phyloP scores from a whole-genome alignment of 169 alveolate species.

The Hepatocystis sp. region DNA sequence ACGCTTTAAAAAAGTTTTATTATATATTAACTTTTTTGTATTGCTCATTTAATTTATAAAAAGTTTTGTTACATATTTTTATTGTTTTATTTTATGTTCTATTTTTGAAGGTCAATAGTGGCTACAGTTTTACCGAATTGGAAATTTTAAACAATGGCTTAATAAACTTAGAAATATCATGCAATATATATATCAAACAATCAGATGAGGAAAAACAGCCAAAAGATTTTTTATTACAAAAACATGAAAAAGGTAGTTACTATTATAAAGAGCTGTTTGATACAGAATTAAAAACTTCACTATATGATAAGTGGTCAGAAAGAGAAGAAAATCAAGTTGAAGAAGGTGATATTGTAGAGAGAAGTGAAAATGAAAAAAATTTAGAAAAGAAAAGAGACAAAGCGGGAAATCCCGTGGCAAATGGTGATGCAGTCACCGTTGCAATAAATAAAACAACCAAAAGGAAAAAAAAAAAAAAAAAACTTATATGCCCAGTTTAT shows the following conservation, averaged over 20 bases:
- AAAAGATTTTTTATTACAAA: slow-evolving; percentile 8
- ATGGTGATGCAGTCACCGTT: too few relatives aligned
- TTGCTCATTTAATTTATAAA: not conserved
- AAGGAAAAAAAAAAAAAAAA: slow-evolving; percentile 8
- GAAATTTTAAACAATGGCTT: slow-evolving; percentile 60
- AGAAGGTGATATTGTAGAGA: too few relatives aligned
- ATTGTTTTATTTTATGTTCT: too few relatives aligned
- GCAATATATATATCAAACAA: slow-evolving; percentile 33
- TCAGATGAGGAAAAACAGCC: slow-evolving; percentile 4
- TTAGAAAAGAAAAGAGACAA: not conserved
- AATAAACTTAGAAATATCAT: slow-evolving; percentile 31
- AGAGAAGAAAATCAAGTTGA: too few relatives aligned
- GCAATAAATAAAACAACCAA: too few relatives aligned
- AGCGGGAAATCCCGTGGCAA: too few relatives aligned
- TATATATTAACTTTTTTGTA: not conserved
- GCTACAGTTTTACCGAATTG: slow-evolving; percentile 27
- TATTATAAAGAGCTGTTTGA: slow-evolving; percentile 47
- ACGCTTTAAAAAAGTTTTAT: not conserved
- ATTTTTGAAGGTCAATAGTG: slow-evolving; percentile 55
- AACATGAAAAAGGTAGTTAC: slow-evolving; percentile 28
- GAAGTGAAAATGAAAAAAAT: not conserved
- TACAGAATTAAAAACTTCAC: slow-evolving; percentile 2
- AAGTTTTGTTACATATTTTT: too few relatives aligned
- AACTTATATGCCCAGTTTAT: slow-evolving; percentile 43
- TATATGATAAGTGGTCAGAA: slow-evolving; percentile 14